phyloP scores from a whole-genome alignment of 768 basidiomycete species.

The Boletus sp. region DNA sequence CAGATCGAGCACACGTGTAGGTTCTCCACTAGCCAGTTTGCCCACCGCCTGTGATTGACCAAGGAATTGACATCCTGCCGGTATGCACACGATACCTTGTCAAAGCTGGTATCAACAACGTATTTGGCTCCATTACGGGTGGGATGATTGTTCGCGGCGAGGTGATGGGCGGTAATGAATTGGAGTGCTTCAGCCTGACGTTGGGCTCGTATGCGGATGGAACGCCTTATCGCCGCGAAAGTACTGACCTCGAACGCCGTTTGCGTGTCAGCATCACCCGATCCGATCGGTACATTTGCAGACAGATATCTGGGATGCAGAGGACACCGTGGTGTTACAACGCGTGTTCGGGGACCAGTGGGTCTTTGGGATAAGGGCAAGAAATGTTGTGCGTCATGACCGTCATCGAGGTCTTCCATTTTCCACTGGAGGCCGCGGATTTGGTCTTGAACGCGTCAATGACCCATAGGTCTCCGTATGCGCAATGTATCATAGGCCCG shows the following conservation, averaged over 20 bases:
- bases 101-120: slow-evolving; percentile 3
- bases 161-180: slow-evolving; percentile 24
- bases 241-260: slow-evolving; percentile 1
- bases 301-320: not conserved
- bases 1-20: slow-evolving; percentile 3
- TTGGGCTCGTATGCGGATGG: not conserved
- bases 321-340: not conserved
- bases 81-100: slow-evolving; percentile 1
- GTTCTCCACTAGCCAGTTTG: not conserved
- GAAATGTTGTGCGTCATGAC: not conserved
- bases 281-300: not conserved
- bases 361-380: not conserved
- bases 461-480: not conserved
- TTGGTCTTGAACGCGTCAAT: no score
- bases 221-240: slow-evolving; percentile 6
- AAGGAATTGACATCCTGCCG: not conserved
- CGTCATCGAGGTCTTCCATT: no score
- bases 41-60: slow-evolving; percentile 1
- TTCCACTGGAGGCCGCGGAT: no score
- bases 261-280: not conserved
- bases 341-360: slow-evolving; percentile 4
- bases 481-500: slow-evolving; percentile 33
- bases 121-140: slow-evolving; percentile 8
- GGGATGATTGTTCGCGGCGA: not conserved
- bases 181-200: not conserved